Percentiles rank a stretch among this genome's conserved stretches.
These are phyloP conservation scores for Aspergillus sp. DNA, from an alignment of 2,329 filamentous ascomycete genomes.

Conservation along the genomic window DNA sequence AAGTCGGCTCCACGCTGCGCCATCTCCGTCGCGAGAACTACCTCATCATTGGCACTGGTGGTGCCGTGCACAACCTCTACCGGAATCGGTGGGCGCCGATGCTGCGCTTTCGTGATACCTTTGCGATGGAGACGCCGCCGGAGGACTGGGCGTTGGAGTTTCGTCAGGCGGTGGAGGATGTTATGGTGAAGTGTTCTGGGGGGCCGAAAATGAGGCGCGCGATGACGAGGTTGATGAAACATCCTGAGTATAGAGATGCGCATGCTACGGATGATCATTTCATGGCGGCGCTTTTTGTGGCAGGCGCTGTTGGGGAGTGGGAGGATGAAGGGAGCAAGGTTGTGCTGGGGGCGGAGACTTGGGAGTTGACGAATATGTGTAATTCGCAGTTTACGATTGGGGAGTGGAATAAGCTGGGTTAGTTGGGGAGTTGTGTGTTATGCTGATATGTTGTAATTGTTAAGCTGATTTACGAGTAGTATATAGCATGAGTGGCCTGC, in stretches of 20 bases:
- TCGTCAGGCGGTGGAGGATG: constrained; percentile 65
- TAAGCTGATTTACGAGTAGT: too few relatives aligned
- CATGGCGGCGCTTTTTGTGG: constrained; percentile 66
- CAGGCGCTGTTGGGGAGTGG: constrained; percentile 56
- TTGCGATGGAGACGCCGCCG: constrained; percentile 61
- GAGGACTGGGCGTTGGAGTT: constrained; percentile 66
- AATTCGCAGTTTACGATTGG: constrained; percentile 63
- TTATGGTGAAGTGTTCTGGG: constrained; percentile 54
- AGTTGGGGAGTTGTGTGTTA: neutral
- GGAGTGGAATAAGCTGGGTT: constrained; percentile 26
- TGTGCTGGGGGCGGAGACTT: constrained; percentile 57
- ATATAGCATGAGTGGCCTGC: too few relatives aligned
- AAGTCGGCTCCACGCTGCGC: constrained; percentile 59
- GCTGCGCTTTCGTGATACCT: constrained; percentile 64
- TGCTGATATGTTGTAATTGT: too few relatives aligned
- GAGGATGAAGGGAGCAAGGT: constrained; percentile 46
- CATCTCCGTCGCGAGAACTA: constrained; percentile 57
- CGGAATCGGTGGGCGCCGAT: constrained; percentile 68
- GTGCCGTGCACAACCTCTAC: constrained; percentile 71
- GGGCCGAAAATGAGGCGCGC: constrained; percentile 56
- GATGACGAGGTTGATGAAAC: constrained; percentile 67
- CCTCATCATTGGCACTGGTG: constrained; percentile 63
- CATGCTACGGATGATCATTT: constrained; percentile 72
- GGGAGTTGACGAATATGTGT: constrained; percentile 68
- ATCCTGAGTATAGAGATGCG: constrained; percentile 65